These are phyloP conservation scores for Colletotrichum tanaceti DNA, from an alignment of 2,329 filamentous ascomycete species.

Conservation along the genomic window DNA sequence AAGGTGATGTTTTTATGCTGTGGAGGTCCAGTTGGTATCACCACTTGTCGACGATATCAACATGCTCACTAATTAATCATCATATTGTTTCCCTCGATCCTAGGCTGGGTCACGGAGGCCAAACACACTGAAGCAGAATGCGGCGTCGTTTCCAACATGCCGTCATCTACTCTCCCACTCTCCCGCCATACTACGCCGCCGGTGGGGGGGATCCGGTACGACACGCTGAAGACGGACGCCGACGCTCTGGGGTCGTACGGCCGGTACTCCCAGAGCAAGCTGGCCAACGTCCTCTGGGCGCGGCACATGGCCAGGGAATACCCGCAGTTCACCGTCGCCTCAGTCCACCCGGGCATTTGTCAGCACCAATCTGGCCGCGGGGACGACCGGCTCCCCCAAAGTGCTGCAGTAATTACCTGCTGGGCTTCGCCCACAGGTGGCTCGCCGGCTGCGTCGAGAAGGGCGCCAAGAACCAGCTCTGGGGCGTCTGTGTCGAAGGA, in stretches of 20 bases:
- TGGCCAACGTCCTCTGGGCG: neutral
- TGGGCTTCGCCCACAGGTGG: neutral
- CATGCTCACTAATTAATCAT: too few species aligned
- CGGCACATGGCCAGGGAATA: neutral
- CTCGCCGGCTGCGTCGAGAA: neutral
- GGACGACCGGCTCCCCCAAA: neutral
- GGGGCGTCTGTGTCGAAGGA: neutral
- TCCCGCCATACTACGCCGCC: too few species aligned
- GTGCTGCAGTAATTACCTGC: neutral
- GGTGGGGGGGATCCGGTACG: neutral
- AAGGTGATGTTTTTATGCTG: too few species aligned
- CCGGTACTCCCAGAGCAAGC: neutral
- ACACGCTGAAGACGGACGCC: neutral
- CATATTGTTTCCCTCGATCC: too few species aligned
- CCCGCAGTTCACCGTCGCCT: neutral
- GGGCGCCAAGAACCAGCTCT: neutral
- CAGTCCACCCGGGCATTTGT: neutral
- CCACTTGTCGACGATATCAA: too few species aligned
- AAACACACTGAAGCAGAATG: too few species aligned
- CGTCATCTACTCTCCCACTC: too few species aligned
- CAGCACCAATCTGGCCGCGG: neutral
- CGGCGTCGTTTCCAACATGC: too few species aligned
- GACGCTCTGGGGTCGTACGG: neutral
- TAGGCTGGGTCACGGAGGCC: too few species aligned
- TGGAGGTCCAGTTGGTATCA: too few species aligned